phyloP scores from a whole-genome alignment of 306 rosid species.

The Abrus pulchellus region DNA sequence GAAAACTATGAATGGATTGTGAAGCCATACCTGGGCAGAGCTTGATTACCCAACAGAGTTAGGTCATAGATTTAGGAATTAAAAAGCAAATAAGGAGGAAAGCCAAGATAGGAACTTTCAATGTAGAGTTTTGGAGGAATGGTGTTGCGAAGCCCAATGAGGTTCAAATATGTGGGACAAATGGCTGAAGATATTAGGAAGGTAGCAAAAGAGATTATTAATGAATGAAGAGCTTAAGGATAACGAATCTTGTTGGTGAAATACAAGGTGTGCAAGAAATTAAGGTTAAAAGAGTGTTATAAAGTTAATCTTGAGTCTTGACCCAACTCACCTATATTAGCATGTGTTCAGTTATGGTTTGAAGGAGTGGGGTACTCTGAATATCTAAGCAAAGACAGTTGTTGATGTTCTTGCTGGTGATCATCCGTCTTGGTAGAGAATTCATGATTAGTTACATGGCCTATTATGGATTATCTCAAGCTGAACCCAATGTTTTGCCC shows the following conservation, averaged over 20 bases:
- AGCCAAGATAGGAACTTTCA: not conserved
- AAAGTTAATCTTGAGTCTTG: not conserved
- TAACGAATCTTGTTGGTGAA: not conserved
- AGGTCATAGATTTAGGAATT: too few relatives aligned
- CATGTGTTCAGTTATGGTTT: not conserved
- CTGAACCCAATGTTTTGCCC: not conserved
- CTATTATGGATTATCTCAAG: too few relatives aligned
- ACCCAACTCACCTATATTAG: not conserved
- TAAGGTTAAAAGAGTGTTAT: too few relatives aligned
- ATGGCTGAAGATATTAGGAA: not conserved
- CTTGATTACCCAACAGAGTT: too few relatives aligned
- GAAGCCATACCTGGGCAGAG: not conserved
- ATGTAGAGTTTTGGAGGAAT: not conserved
- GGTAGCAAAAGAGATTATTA: not conserved
- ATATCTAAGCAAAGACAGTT: too few relatives aligned
- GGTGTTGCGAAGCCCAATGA: not conserved
- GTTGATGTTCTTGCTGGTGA: too few relatives aligned
- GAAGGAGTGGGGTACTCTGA: too few relatives aligned
- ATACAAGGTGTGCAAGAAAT: too few relatives aligned
- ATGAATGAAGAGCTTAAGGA: constrained; percentile 3
- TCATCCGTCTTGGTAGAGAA: not conserved
- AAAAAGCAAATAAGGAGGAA: not conserved
- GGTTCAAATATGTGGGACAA: not conserved
- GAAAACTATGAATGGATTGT: not conserved
- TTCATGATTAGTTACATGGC: too few relatives aligned